Evolutionary conservation across 768 basidiomycete species (phyloP).

Genomic region (Russula brevipes): DNA sequence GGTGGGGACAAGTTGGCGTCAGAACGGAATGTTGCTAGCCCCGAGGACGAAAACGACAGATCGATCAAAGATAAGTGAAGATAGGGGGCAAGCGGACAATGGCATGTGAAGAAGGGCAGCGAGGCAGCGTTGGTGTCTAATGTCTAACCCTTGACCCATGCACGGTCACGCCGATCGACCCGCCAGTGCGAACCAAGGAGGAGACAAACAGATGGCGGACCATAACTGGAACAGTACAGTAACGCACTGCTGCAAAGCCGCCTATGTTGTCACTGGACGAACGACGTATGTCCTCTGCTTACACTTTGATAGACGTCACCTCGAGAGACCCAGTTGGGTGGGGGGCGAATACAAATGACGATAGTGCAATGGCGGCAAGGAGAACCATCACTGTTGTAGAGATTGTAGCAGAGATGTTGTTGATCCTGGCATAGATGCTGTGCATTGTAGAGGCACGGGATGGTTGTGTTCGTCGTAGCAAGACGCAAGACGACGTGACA

Average conservation of each 20-base stretch:
- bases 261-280: not conserved
- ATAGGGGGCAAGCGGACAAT: not conserved
- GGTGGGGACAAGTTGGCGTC: not conserved
- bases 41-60: not conserved
- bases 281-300: conserved; percentile 28
- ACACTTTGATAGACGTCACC: conserved; percentile 75
- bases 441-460: conserved; percentile 48
- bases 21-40: not conserved
- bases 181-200: not conserved
- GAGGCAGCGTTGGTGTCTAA: not conserved
- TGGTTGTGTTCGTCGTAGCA: too few relatives aligned
- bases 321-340: conserved; percentile 53
- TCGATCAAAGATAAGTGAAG: conserved; percentile 3
- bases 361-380: conserved; percentile 64
- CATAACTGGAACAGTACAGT: not conserved
- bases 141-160: conserved; percentile 8
- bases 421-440: conserved; percentile 61
- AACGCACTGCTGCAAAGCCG: not conserved
- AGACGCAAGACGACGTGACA: not conserved
- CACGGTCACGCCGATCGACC: not conserved
- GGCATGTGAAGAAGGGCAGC: not conserved
- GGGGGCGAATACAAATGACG: conserved; percentile 60
- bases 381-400: conserved; percentile 72
- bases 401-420: conserved; percentile 66
- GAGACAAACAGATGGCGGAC: not conserved